Percentiles rank a stretch among this genome's conserved stretches.
Evolutionary conservation across 805 yeast species (phyloP).

Genomic region (Jamesozyma jinghongensis): DNA sequence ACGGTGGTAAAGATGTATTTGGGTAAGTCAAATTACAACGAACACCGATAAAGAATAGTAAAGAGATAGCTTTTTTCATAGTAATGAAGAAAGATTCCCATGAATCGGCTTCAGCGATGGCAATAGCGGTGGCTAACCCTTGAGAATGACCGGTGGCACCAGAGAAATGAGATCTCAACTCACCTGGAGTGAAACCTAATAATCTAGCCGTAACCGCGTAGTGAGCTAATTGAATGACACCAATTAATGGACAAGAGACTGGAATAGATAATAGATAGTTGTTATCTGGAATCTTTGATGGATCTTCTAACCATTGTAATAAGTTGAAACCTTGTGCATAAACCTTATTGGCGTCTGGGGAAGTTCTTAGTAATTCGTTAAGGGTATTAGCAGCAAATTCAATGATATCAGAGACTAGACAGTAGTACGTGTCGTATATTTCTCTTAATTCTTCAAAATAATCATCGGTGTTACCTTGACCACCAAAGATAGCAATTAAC

Average conservation of each 20-base stretch:
- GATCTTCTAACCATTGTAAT: constrained; percentile 75
- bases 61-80: constrained; percentile 68
- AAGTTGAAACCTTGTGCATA: constrained; percentile 92
- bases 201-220: constrained; percentile 80
- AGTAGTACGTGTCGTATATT: constrained; percentile 65
- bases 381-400: constrained; percentile 59
- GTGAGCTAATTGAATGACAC: constrained; percentile 91
- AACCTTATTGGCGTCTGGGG: constrained; percentile 72
- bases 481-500: constrained; percentile 87
- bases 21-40: constrained; percentile 88
- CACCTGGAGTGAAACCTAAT: constrained; percentile 84
- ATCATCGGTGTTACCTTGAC: constrained; percentile 98
- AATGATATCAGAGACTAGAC: constrained; percentile 64
- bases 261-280: constrained; percentile 88
- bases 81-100: constrained; percentile 77
- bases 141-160: constrained; percentile 89
- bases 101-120: constrained; percentile 69
- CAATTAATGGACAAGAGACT: constrained; percentile 93
- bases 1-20: constrained; percentile 87
- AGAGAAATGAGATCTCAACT: constrained; percentile 55
- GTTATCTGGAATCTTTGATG: constrained; percentile 79
- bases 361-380: constrained; percentile 55
- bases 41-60: constrained; percentile 88
- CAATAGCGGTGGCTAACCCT: constrained; percentile 88
- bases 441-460: constrained; percentile 94